Percentiles rank a stretch among this genome's conserved stretches.
phyloP scores from a whole-genome alignment of 768 basidiomycete species.

The Crepidotus variabilis region DNA sequence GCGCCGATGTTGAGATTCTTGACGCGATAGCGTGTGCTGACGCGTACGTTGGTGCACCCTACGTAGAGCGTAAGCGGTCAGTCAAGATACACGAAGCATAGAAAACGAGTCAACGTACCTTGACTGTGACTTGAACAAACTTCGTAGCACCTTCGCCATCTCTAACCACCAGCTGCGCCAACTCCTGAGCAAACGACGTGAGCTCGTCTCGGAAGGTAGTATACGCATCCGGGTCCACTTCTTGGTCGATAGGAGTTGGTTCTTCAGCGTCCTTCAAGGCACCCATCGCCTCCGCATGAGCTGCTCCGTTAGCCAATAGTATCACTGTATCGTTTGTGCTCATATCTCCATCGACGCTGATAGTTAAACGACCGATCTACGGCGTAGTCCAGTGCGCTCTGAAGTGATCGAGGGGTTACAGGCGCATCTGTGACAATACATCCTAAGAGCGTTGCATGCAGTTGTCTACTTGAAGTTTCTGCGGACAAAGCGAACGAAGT shows the following conservation, averaged over 20 bases:
- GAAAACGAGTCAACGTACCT: slow-evolving; percentile 44
- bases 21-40: slow-evolving; percentile 92
- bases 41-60: slow-evolving; percentile 79
- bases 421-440: slow-evolving; percentile 91
- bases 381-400: slow-evolving; percentile 84
- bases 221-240: slow-evolving; percentile 56
- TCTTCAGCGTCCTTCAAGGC: no score
- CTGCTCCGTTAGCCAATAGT: slow-evolving; percentile 88
- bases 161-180: slow-evolving; percentile 90
- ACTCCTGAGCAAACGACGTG: slow-evolving; percentile 82
- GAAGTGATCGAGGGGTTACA: slow-evolving; percentile 75
- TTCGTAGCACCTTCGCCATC: slow-evolving; percentile 99
- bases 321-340: slow-evolving; percentile 95
- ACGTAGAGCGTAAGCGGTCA: no score
- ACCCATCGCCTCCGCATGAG: slow-evolving; percentile 38
- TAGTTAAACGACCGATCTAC: slow-evolving; percentile 96
- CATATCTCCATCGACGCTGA: slow-evolving; percentile 98
- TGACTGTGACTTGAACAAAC: slow-evolving; percentile 90
- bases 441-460: slow-evolving; percentile 94
- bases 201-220: slow-evolving; percentile 75
- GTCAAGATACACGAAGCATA: background rate
- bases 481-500: slow-evolving; percentile 28
- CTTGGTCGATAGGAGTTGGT: slow-evolving; percentile 63
- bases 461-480: slow-evolving; percentile 45
- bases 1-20: slow-evolving; percentile 85